A percentile compares a stretch with the other conserved stretches of the same genome.
Conservation (phyloP, 306 rosid genomes). For the Amphicarpaea edgeworthii region DNA sequence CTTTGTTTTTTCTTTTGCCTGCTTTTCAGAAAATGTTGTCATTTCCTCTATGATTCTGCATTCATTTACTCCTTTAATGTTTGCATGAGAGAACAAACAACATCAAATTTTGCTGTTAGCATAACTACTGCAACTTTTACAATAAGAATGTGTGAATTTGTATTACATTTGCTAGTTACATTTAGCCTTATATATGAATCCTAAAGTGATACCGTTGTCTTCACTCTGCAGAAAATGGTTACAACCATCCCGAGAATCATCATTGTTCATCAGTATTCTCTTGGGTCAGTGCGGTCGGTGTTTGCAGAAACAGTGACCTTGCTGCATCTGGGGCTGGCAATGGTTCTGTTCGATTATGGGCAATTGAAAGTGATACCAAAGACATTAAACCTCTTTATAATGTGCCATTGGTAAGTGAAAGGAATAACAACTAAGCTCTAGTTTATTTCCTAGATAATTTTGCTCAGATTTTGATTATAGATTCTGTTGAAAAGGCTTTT, state of each 20-base stretch:
- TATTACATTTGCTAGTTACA: neutral
- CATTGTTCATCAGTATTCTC: conserved; percentile 64
- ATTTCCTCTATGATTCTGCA: conserved; percentile 4
- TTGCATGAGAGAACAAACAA: neutral
- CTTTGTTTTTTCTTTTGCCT: neutral
- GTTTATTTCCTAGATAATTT: neutral
- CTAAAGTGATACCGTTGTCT: conserved; percentile 41
- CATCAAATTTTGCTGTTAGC: neutral
- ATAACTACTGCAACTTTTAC: neutral
- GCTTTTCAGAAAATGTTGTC: conserved; percentile 8
- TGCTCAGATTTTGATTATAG: conserved; percentile 18
- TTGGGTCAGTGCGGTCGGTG: conserved; percentile 84
- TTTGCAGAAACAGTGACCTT: conserved; percentile 89
- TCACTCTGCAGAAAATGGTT: conserved; percentile 72
- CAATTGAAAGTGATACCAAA: conserved; percentile 70
- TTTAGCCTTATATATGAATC: conserved; percentile 29
- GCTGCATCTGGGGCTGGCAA: conserved; percentile 97
- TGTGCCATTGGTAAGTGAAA: conserved; percentile 83
- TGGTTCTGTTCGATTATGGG: conserved; percentile 85
- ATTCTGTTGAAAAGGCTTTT: neutral
- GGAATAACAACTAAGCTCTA: conserved; percentile 20
- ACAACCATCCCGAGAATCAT: conserved; percentile 48
- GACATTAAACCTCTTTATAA: conserved; percentile 61
- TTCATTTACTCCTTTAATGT: neutral
- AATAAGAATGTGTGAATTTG: conserved; percentile 20